Base-by-base conservation (phyloP, 1,284 basidiomycete species). In the Tetrapyrgos nigripes region DNA sequence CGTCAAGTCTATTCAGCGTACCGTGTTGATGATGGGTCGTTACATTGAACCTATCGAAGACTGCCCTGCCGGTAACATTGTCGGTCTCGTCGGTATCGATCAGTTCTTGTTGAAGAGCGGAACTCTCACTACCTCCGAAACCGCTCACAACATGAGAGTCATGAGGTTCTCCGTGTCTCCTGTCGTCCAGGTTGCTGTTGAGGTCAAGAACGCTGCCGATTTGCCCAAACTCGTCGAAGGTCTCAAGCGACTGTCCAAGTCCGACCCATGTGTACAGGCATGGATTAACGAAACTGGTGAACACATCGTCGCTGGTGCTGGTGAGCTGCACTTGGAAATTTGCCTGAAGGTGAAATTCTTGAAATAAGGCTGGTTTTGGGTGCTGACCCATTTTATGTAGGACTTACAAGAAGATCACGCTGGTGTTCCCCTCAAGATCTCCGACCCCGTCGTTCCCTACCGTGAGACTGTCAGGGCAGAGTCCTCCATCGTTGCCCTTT, bases 131-230 rank as follows among this genome's bases (percentile, higher is more conserved):
- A 90, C 92, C 64, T 96, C 94, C 60, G 97, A 99, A 83, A 98
- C 96, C 59, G 97, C 97, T 55, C 97, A 99, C 88, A 99, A 99
- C 88, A 97, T 99, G 94, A 95, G 85, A 84, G 96, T 99, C 80
- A 99, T 99, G 97, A 96, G 94, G 85, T 97, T 97, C 88, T 97
- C 95, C 75, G 97, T 99, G 64, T 99, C 97, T 45, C 97, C 97
- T 71, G 97, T 99, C 88, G 97, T 99, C 50, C 97, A 92, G 79
- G 95, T 98, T 74, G 95, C 97, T 69, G 97, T 99, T 73, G 97
- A 99, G 81, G 97, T 98, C 80, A 99, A 99, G 92, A 99, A 99
- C 79, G 96, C 97, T 66, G 88, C 95, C 66, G 97, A 99, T 86
- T 85, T 99, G 61, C 97, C 97, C 75, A 99, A 99, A 83, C 93